phyloP scores from a whole-genome alignment of 2,329 filamentous ascomycete genomes.

The Fusarium pseudoanthophilum region DNA sequence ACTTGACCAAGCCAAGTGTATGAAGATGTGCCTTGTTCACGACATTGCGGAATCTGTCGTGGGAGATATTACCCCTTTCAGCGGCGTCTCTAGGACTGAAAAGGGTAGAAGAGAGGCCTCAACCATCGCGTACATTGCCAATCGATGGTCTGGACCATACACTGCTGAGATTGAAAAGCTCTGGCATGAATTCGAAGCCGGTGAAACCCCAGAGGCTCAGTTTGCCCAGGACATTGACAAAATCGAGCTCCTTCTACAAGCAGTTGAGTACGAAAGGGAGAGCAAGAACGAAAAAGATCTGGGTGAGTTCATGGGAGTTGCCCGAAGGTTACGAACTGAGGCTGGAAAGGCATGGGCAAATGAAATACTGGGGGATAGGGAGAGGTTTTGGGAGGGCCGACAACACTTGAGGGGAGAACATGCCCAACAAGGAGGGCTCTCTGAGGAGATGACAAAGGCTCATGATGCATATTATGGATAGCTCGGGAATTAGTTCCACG shows the following conservation, averaged over 20 bases:
- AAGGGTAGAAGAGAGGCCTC: conserved; percentile 86
- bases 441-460: conserved; percentile 39
- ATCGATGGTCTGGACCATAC: conserved; percentile 71
- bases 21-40: conserved; percentile 94
- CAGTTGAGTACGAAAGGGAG: conserved; percentile 92
- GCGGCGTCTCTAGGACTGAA: conserved; percentile 85
- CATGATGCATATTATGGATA: conserved; percentile 37
- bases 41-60: conserved; percentile 97
- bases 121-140: conserved; percentile 91
- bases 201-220: conserved; percentile 80
- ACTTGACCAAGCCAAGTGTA: conserved; percentile 84
- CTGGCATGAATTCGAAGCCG: conserved; percentile 97
- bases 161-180: conserved; percentile 78
- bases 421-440: conserved; percentile 53
- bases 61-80: conserved; percentile 96
- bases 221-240: conserved; percentile 99
- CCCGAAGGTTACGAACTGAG: conserved; percentile 74
- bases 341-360: conserved; percentile 85
- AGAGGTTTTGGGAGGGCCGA: conserved; percentile 73
- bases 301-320: conserved; percentile 86
- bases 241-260: conserved; percentile 93
- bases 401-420: conserved; percentile 58
- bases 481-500: background rate
- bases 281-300: conserved; percentile 75
- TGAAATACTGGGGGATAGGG: conserved; percentile 79